Evolutionary conservation across 2,329 filamentous ascomycete genomes (phyloP).

Genomic region (Ophiostoma sp.): DNA sequence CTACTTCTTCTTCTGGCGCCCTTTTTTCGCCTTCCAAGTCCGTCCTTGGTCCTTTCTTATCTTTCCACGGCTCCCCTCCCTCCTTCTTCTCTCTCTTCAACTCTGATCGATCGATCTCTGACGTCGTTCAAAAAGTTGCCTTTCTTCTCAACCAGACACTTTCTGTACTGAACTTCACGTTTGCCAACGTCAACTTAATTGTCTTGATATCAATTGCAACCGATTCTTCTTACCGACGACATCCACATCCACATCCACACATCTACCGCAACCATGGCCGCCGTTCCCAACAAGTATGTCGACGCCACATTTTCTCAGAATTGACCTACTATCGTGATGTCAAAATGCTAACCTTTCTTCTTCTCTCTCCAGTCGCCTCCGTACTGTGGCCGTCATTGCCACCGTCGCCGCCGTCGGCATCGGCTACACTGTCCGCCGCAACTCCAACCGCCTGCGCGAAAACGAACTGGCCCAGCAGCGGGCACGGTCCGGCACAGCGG

Average conservation of each 20-base stretch:
- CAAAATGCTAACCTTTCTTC: no score
- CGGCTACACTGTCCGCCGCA: slow-evolving; percentile 39
- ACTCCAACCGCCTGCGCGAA: slow-evolving; percentile 40
- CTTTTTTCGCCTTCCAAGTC: not conserved
- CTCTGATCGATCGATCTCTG: slow-evolving; percentile 7
- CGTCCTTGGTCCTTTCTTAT: not conserved
- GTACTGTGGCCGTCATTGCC: slow-evolving; percentile 39
- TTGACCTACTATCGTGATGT: no score
- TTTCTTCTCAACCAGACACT: not conserved
- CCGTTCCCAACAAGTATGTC: not conserved
- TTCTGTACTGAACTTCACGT: not conserved
- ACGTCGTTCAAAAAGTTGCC: not conserved
- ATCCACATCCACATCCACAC: not conserved
- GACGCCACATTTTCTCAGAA: not conserved
- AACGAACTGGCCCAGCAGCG: slow-evolving; percentile 49
- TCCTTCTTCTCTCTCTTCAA: not conserved
- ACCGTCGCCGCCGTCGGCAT: slow-evolving; percentile 37
- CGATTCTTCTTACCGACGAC: not conserved
- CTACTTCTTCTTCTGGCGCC: not conserved
- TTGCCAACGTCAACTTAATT: not conserved
- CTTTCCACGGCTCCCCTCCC: not conserved
- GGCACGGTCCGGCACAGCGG: slow-evolving; percentile 28
- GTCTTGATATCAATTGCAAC: not conserved
- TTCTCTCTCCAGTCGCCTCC: slow-evolving; percentile 39
- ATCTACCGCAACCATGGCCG: not conserved